phyloP scores from a whole-genome alignment of 179 eudicot species.

The Drosera spatulata region DNA sequence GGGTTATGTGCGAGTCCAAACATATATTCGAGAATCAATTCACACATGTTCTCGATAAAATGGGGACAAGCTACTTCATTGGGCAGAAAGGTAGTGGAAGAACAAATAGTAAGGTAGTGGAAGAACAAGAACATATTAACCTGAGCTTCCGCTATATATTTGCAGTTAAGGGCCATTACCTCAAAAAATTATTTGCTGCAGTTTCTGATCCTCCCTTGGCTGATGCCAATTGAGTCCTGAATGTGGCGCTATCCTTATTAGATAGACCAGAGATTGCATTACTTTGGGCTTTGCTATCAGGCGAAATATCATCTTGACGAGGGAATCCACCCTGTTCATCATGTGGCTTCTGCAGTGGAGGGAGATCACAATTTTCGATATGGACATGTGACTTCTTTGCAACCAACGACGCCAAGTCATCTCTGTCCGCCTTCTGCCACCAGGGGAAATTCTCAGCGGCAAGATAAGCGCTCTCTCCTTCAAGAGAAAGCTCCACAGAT shows the following conservation, averaged over 20 bases:
- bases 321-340: constrained; percentile 13
- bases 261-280: constrained; percentile 6
- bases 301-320: constrained; percentile 11
- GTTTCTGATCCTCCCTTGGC: constrained; percentile 13
- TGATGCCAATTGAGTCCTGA: constrained; percentile 19
- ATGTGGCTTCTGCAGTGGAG: constrained; percentile 42
- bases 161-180: constrained; percentile 11
- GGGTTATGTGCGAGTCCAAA: too few species aligned
- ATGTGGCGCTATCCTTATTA: constrained; percentile 7
- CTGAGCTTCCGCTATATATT: background rate
- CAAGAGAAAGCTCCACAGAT: constrained; percentile 27
- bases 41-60: too few species aligned
- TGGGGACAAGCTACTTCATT: too few species aligned
- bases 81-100: too few species aligned
- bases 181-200: constrained; percentile 5
- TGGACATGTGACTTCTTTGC: constrained; percentile 59
- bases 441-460: constrained; percentile 58
- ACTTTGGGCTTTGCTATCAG: constrained; percentile 19
- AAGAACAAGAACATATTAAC: background rate
- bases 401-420: constrained; percentile 68
- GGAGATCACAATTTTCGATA: constrained; percentile 86
- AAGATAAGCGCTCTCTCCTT: constrained; percentile 32
- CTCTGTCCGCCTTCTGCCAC: constrained; percentile 78
- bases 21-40: too few species aligned
- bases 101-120: background rate